phyloP scores from a whole-genome alignment of 768 basidiomycete species.

The Coprinopsis marcescibilis region DNA sequence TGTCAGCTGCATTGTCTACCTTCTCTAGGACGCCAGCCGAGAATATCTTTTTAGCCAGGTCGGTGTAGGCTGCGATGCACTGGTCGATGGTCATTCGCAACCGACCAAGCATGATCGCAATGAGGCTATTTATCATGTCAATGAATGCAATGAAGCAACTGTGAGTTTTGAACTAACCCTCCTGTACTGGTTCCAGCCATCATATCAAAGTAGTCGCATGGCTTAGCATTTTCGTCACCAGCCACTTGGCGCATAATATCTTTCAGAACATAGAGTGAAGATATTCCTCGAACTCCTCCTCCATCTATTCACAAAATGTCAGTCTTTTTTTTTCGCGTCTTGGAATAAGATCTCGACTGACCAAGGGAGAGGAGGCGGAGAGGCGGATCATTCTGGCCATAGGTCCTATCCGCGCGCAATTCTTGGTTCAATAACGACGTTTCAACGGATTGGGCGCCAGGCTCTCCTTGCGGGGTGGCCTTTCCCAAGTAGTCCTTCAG shows the following conservation, averaged over 20 bases:
- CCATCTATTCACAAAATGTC: slow-evolving; percentile 19
- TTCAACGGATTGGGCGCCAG: slow-evolving; percentile 21
- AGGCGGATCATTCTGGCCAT: slow-evolving; percentile 16
- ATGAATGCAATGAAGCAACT: not conserved
- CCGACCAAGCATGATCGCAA: slow-evolving; percentile 33
- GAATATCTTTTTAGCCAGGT: slow-evolving; percentile 27
- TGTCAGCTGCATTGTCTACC: slow-evolving; percentile 12
- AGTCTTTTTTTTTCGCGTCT: not conserved
- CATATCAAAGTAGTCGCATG: slow-evolving; percentile 30
- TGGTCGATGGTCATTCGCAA: slow-evolving; percentile 30
- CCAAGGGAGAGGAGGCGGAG: slow-evolving; percentile 26
- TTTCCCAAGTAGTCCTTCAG: slow-evolving; percentile 18
- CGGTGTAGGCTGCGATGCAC: slow-evolving; percentile 23
- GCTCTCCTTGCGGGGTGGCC: slow-evolving; percentile 14
- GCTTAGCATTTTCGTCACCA: slow-evolving; percentile 18
- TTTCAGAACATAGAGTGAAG: slow-evolving; percentile 25
- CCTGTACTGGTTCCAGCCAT: slow-evolving; percentile 31
- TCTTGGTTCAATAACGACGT: slow-evolving; percentile 20
- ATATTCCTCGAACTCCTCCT: slow-evolving; percentile 31
- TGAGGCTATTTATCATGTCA: slow-evolving; percentile 17
- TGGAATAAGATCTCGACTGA: slow-evolving; percentile 9
- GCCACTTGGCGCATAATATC: slow-evolving; percentile 24
- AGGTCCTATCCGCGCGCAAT: slow-evolving; percentile 20
- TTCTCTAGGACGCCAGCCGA: slow-evolving; percentile 12
- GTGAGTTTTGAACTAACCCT: slow-evolving; percentile 20